Conservation (phyloP, 2,329 filamentous ascomycete species). For the Blastomyces emzantsi region DNA sequence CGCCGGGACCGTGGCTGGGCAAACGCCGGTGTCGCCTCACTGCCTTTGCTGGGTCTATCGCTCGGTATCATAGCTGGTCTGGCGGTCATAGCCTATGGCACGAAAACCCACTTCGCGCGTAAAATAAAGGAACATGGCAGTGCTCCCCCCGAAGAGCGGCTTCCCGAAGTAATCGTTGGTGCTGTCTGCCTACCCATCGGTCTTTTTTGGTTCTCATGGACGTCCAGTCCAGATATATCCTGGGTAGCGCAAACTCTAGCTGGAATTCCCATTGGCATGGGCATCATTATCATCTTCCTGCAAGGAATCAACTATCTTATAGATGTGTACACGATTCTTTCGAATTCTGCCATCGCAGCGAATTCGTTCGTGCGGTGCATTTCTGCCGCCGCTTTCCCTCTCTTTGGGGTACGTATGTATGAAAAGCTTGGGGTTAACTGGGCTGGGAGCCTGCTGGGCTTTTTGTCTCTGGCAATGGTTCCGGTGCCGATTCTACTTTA, state of each 20-base stretch:
- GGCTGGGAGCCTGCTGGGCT: conserved; percentile 33
- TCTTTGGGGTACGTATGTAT: conserved; percentile 32
- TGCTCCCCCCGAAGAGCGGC: conserved; percentile 35
- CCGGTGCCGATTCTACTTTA: conserved; percentile 44
- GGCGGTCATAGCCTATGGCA: conserved; percentile 31
- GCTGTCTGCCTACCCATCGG: conserved; percentile 36
- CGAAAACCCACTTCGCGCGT: conserved; percentile 33
- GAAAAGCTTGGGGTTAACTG: conserved; percentile 32
- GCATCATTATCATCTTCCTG: conserved; percentile 38
- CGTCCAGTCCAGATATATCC: conserved; percentile 31
- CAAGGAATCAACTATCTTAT: conserved; percentile 38
- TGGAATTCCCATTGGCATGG: conserved; percentile 37
- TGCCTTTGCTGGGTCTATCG: conserved; percentile 41
- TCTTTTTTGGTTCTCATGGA: conserved; percentile 44
- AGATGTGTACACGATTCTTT: conserved; percentile 34
- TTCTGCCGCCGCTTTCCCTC: conserved; percentile 29
- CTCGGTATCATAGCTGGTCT: conserved; percentile 37
- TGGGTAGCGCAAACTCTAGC: conserved; percentile 41
- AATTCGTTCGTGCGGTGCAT: conserved; percentile 31
- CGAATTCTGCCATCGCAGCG: conserved; percentile 34
- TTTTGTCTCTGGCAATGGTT: conserved; percentile 33
- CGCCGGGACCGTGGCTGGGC: conserved; percentile 36
- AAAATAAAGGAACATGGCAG: conserved; percentile 31
- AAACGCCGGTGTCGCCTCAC: conserved; percentile 32
- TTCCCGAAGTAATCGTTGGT: conserved; percentile 39